These are phyloP conservation scores for Schrenkiella parvula DNA, from an alignment of 345 rosid genomes.

Conservation along the genomic window DNA sequence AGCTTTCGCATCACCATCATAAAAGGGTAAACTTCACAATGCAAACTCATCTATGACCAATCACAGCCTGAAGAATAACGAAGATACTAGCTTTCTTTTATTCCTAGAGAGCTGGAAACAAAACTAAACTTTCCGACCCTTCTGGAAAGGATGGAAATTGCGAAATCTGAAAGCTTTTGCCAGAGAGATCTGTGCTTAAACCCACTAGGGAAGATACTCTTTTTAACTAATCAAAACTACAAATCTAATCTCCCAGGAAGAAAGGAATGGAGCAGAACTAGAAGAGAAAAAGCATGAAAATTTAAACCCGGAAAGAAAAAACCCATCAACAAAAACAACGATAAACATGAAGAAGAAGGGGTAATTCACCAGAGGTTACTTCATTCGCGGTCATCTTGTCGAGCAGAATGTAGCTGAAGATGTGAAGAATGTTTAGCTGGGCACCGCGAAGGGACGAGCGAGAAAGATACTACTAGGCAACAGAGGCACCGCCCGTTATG, in stretches of 20 bases:
- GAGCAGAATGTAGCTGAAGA: constrained; percentile 25
- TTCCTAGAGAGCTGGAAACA: background rate
- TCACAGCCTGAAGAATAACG: background rate
- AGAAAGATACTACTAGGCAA: background rate
- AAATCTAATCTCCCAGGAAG: background rate
- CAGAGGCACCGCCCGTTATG: background rate
- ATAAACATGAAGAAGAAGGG: background rate
- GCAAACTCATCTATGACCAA: too few relatives aligned
- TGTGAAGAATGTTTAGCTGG: background rate
- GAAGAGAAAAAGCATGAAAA: background rate
- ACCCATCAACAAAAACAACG: background rate
- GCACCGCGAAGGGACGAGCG: background rate
- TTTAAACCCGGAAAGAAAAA: background rate
- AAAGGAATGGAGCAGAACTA: background rate
- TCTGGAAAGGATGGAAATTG: background rate
- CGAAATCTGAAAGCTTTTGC: background rate
- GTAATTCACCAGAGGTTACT: constrained; percentile 22
- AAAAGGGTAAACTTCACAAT: background rate
- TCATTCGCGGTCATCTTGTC: constrained; percentile 12
- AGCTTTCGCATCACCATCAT: background rate
- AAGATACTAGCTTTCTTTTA: background rate
- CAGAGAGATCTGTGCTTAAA: constrained; percentile 16
- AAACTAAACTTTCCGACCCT: background rate
- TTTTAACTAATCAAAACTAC: background rate
- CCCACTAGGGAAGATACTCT: background rate